Conservation (phyloP, 1,139 yeast species). For the Yamadazyma atmosphaerica region DNA sequence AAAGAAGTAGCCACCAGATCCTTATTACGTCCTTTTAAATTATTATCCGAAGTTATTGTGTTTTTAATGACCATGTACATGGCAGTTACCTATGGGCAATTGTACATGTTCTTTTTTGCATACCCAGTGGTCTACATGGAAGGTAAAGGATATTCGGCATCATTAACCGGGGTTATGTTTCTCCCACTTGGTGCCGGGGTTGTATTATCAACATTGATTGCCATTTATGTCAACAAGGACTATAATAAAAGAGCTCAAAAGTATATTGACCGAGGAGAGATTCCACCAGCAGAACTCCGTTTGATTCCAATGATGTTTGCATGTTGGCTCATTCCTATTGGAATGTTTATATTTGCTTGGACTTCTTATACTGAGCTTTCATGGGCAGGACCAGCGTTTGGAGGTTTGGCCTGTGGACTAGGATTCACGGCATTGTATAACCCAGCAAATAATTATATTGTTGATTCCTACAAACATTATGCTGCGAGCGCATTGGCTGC, state of each 20-base stretch:
- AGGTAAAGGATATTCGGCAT: constrained; percentile 63
- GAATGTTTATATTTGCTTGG: constrained; percentile 65
- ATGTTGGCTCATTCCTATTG: constrained; percentile 61
- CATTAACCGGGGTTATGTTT: constrained; percentile 67
- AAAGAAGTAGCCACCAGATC: constrained; percentile 47
- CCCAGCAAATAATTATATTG: constrained; percentile 69
- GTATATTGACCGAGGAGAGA: constrained; percentile 44
- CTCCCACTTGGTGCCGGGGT: constrained; percentile 62
- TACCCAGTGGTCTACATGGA: constrained; percentile 66
- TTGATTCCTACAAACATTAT: constrained; percentile 69
- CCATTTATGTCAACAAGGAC: constrained; percentile 64
- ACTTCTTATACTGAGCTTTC: constrained; percentile 52
- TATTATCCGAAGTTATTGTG: constrained; percentile 53
- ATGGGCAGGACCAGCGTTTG: constrained; percentile 52
- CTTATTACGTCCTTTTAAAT: constrained; percentile 38
- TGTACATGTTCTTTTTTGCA: constrained; percentile 64
- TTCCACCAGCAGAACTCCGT: constrained; percentile 63
- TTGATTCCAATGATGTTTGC: constrained; percentile 63
- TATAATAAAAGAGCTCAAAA: constrained; percentile 13
- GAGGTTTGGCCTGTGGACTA: constrained; percentile 43
- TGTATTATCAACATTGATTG: constrained; percentile 44
- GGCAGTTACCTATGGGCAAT: constrained; percentile 59
- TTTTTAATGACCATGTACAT: constrained; percentile 59
- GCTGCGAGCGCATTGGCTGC: constrained; percentile 73
- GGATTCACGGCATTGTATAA: constrained; percentile 63